These are phyloP conservation scores for Euphorbia pulcherrima DNA, from an alignment of 345 rosid species.

Conservation along the genomic window DNA sequence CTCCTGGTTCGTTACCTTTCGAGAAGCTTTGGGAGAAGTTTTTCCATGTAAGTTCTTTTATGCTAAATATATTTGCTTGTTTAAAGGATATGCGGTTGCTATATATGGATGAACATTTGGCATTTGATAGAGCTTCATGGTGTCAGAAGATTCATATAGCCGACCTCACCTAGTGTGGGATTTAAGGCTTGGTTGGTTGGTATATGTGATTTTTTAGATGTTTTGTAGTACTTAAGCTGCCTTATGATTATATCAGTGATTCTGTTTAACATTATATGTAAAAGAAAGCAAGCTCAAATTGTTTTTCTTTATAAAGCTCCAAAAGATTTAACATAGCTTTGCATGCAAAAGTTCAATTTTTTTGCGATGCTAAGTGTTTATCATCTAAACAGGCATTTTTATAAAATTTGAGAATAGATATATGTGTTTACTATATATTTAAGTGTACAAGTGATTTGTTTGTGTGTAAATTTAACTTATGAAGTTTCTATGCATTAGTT, in stretches of 20 bases:
- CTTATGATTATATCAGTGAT: background rate
- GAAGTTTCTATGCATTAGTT: background rate
- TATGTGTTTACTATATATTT: background rate
- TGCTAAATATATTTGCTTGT: background rate
- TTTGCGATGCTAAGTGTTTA: background rate
- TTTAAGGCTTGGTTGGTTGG: too few species aligned
- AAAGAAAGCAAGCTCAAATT: background rate
- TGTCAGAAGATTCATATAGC: too few species aligned
- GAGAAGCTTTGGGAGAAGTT: constrained; percentile 95
- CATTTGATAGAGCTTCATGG: too few species aligned
- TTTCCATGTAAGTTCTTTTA: constrained; percentile 47
- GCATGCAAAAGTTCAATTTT: background rate
- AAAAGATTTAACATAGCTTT: background rate
- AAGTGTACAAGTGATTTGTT: background rate
- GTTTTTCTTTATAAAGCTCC: background rate
- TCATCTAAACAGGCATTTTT: background rate
- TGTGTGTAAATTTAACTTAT: too few species aligned
- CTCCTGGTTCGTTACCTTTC: constrained; percentile 77
- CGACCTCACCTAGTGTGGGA: too few species aligned
- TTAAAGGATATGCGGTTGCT: too few species aligned
- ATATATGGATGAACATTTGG: too few species aligned
- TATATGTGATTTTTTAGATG: too few species aligned
- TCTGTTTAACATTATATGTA: background rate
- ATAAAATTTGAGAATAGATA: background rate
- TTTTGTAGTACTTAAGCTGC: background rate